These are phyloP conservation scores for Metschnikowia lunata DNA, from an alignment of 805 yeast species.

Conservation along the genomic window DNA sequence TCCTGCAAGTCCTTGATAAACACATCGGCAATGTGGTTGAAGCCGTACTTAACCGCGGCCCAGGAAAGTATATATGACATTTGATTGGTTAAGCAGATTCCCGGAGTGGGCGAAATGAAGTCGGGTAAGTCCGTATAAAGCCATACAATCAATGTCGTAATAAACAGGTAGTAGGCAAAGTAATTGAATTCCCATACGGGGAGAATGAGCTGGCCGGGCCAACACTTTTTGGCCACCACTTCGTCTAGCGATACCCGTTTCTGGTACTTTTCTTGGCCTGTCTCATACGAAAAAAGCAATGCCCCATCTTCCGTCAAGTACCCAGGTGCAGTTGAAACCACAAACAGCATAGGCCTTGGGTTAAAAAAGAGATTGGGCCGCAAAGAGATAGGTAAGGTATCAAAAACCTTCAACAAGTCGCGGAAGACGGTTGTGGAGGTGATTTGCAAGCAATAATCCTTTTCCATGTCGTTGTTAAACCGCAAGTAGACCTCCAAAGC, in stretches of 20 bases:
- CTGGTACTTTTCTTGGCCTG: constrained; percentile 43
- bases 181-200: constrained; percentile 62
- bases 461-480: constrained; percentile 77
- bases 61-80: constrained; percentile 25
- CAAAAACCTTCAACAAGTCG: constrained; percentile 58
- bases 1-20: constrained; percentile 47
- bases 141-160: constrained; percentile 56
- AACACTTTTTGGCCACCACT: constrained; percentile 52
- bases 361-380: constrained; percentile 77
- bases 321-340: constrained; percentile 67
- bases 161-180: constrained; percentile 38
- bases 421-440: constrained; percentile 53
- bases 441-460: constrained; percentile 87
- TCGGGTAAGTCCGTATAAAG: constrained; percentile 93
- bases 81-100: constrained; percentile 70
- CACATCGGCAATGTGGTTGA: constrained; percentile 40
- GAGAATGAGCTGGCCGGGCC: constrained; percentile 88
- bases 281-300: constrained; percentile 59
- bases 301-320: constrained; percentile 80
- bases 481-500: constrained; percentile 60
- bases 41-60: constrained; percentile 32
- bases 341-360: constrained; percentile 59
- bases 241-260: constrained; percentile 44
- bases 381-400: constrained; percentile 63
- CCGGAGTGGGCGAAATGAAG: constrained; percentile 86